phyloP scores from a whole-genome alignment of 2,329 filamentous ascomycete species.

The Colletotrichum eremochloae region DNA sequence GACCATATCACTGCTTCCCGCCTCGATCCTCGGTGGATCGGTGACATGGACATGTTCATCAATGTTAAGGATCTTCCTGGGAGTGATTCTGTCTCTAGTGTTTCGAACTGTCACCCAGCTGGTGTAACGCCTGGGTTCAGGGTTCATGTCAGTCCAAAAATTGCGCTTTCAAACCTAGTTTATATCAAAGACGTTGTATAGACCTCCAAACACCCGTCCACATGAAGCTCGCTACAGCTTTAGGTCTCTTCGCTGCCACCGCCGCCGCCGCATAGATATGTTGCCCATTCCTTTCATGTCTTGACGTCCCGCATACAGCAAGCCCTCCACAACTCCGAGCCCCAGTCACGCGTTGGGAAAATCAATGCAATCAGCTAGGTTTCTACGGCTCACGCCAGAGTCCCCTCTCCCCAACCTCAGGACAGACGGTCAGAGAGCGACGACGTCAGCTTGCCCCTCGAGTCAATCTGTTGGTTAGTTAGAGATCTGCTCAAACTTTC shows the following conservation, averaged over 20 bases:
- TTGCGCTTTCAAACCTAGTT: conserved; percentile 3
- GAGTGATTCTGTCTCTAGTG: conserved; percentile 33
- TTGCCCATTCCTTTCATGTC: background rate
- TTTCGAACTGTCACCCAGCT: conserved; percentile 33
- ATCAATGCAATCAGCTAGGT: background rate
- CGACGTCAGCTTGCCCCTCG: background rate
- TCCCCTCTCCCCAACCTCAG: background rate
- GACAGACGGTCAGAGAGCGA: background rate
- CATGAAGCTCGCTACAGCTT: background rate
- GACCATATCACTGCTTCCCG: conserved; percentile 3
- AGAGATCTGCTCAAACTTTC: conserved; percentile 30
- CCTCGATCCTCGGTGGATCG: conserved; percentile 3
- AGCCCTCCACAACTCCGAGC: background rate
- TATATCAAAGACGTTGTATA: conserved; percentile 24
- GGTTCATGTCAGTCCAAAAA: background rate
- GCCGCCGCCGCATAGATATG: background rate
- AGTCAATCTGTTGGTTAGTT: background rate
- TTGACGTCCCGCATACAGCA: conserved; percentile 19
- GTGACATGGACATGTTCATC: conserved; percentile 27
- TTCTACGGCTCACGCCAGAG: background rate
- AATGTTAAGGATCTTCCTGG: conserved; percentile 36
- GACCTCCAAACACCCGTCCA: background rate
- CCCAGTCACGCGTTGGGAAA: background rate
- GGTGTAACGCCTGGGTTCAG: conserved; percentile 31
- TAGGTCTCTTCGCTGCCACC: background rate